Evolutionary conservation across 208 protist species (phyloP).

Genomic region (Leishmania lainsoni): DNA sequence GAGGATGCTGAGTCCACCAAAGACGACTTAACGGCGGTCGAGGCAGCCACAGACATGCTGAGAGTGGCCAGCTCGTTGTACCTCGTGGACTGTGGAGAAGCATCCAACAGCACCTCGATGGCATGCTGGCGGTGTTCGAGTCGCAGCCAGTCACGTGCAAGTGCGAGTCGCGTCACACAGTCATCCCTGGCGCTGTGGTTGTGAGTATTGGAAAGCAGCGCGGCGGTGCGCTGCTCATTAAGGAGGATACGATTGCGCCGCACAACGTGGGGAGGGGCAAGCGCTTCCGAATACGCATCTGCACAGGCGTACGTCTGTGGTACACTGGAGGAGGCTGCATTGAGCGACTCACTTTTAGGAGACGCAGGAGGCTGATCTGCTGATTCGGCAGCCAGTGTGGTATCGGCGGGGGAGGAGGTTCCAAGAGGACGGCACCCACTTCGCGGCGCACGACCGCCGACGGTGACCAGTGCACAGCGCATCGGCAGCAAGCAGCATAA

Average conservation of each 20-base stretch:
- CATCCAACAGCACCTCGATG: slow-evolving; percentile 75
- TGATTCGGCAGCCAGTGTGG: background rate
- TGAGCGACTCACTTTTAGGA: background rate
- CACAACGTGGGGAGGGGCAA: slow-evolving; percentile 31
- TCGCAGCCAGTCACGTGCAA: slow-evolving; percentile 65
- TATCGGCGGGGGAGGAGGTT: background rate
- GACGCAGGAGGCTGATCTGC: background rate
- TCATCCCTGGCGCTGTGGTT: slow-evolving; percentile 49
- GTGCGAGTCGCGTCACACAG: slow-evolving; percentile 37
- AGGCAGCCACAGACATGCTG: slow-evolving; percentile 62
- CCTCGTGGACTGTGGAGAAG: slow-evolving; percentile 44
- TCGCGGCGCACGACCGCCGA: background rate
- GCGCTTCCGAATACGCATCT: slow-evolving; percentile 53
- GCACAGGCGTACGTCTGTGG: slow-evolving; percentile 46
- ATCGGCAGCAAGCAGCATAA: slow-evolving; percentile 38
- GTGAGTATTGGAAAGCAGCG: slow-evolving; percentile 28
- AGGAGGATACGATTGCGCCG: slow-evolving; percentile 55
- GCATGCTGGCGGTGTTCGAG: slow-evolving; percentile 52
- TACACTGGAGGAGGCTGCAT: background rate
- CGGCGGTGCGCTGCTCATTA: slow-evolving; percentile 49
- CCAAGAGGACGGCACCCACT: background rate
- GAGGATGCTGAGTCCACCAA: slow-evolving; percentile 28
- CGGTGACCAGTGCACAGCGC: slow-evolving; percentile 24
- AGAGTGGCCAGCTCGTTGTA: slow-evolving; percentile 73
- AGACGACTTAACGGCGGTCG: slow-evolving; percentile 8